phyloP scores from a whole-genome alignment of 2,329 filamentous ascomycete genomes.

The Rhinocladiella similis region DNA sequence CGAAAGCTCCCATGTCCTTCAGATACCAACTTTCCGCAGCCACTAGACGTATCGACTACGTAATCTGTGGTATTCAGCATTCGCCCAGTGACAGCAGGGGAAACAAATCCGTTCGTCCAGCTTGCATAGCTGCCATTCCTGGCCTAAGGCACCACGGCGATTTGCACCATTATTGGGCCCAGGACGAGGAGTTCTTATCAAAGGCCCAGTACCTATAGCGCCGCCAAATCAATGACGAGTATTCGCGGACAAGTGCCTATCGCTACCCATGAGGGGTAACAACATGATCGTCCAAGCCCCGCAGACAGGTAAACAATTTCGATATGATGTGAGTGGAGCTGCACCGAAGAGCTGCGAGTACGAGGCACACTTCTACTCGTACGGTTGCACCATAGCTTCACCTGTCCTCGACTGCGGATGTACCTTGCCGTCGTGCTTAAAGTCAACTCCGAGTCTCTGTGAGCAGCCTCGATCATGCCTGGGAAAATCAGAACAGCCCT shows the following conservation, averaged over 20 bases:
- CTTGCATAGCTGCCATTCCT: conserved; percentile 20
- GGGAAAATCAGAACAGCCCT: conserved; percentile 65
- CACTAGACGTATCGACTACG: conserved; percentile 14
- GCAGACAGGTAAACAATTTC: conserved; percentile 15
- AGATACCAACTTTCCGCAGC: background rate
- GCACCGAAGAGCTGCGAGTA: background rate
- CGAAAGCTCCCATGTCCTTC: conserved; percentile 3
- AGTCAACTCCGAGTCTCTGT: background rate
- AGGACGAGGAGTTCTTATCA: conserved; percentile 21
- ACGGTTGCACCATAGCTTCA: background rate
- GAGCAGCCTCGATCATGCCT: conserved; percentile 15
- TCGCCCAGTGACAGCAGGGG: conserved; percentile 14
- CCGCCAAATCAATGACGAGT: conserved; percentile 8
- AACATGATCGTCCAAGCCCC: conserved; percentile 11
- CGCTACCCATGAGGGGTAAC: conserved; percentile 21
- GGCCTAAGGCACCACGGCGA: conserved; percentile 11
- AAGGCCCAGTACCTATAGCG: conserved; percentile 11
- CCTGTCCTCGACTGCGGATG: background rate
- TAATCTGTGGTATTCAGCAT: conserved; percentile 4
- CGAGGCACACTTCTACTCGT: background rate
- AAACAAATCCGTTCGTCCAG: conserved; percentile 22
- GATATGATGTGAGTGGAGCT: conserved; percentile 8
- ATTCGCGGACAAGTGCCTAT: conserved; percentile 18
- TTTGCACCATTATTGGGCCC: conserved; percentile 15
- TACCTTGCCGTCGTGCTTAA: background rate